phyloP scores from a whole-genome alignment of 2,329 filamentous ascomycete genomes.

The Cryphonectria nitschkei region DNA sequence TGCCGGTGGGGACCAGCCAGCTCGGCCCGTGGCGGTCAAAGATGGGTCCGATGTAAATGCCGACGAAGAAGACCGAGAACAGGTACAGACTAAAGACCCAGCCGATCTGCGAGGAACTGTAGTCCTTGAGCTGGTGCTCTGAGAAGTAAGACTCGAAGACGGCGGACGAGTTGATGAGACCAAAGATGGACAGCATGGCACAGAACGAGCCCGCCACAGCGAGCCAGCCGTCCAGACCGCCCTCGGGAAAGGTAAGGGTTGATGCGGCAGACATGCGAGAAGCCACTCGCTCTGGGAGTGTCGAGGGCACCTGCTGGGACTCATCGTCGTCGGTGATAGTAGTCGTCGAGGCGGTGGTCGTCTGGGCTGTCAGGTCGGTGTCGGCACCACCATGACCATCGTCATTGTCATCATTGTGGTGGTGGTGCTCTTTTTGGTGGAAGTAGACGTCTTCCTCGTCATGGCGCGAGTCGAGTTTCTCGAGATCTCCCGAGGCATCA shows the following conservation, averaged over 20 bases:
- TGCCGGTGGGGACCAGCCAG: slow-evolving; percentile 67
- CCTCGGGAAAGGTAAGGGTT: slow-evolving; percentile 67
- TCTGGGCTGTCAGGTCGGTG: slow-evolving; percentile 17
- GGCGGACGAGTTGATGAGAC: slow-evolving; percentile 75
- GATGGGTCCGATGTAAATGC: slow-evolving; percentile 79
- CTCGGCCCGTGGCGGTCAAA: slow-evolving; percentile 78
- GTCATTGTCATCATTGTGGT: neutral
- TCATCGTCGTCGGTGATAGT: neutral
- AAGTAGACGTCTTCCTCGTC: slow-evolving; percentile 23
- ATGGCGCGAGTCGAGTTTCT: slow-evolving; percentile 27
- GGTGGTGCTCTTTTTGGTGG: slow-evolving; percentile 19
- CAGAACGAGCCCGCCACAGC: slow-evolving; percentile 79
- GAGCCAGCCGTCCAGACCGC: slow-evolving; percentile 71
- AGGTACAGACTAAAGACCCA: slow-evolving; percentile 87
- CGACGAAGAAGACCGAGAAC: slow-evolving; percentile 80
- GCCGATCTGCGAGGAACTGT: slow-evolving; percentile 70
- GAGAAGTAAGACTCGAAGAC: slow-evolving; percentile 79
- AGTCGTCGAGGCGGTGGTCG: slow-evolving; percentile 8
- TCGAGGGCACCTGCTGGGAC: slow-evolving; percentile 12
- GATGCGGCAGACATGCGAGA: slow-evolving; percentile 29
- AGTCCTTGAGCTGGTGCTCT: slow-evolving; percentile 69
- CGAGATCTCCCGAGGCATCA: slow-evolving; percentile 25
- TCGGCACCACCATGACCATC: no score
- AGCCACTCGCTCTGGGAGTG: slow-evolving; percentile 23
- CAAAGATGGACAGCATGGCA: slow-evolving; percentile 70